Conservation (phyloP, 768 basidiomycete species). For the Kwoniella europaea region DNA sequence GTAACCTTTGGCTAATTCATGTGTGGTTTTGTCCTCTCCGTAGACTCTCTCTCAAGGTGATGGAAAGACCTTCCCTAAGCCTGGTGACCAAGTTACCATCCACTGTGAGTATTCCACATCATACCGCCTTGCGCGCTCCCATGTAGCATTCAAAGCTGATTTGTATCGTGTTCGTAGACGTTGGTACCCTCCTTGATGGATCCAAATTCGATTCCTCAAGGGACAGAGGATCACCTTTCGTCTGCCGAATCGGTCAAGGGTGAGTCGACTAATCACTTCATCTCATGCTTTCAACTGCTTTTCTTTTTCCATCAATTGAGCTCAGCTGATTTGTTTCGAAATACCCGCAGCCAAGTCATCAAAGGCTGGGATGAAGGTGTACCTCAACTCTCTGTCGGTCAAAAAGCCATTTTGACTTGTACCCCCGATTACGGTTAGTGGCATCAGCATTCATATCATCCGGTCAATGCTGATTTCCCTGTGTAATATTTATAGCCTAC, state of each 20-base stretch:
- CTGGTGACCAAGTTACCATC: slow-evolving; percentile 53
- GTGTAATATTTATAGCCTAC: slow-evolving; percentile 25
- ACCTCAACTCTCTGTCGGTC: slow-evolving; percentile 55
- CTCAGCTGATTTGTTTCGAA: background rate
- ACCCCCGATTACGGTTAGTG: slow-evolving; percentile 57
- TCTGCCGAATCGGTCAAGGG: slow-evolving; percentile 54
- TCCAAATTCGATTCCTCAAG: slow-evolving; percentile 58
- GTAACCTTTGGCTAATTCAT: background rate
- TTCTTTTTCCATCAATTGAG: background rate
- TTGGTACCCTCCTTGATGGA: slow-evolving; percentile 57
- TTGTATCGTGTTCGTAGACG: slow-evolving; percentile 37
- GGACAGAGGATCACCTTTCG: slow-evolving; percentile 53
- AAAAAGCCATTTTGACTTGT: slow-evolving; percentile 59
- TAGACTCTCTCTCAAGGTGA: slow-evolving; percentile 54
- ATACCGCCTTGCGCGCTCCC: background rate
- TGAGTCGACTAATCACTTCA: background rate
- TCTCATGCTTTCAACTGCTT: background rate
- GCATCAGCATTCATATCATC: background rate
- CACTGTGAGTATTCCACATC: slow-evolving; percentile 43
- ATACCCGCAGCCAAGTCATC: slow-evolving; percentile 46
- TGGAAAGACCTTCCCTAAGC: slow-evolving; percentile 57
- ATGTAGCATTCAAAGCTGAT: too few relatives aligned
- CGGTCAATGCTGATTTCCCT: background rate
- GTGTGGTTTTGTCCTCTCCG: background rate
- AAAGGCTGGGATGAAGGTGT: slow-evolving; percentile 59